These are phyloP conservation scores for Juncus inflexus DNA, from an alignment of 176 grass and related monocot genomes.

Conservation along the genomic window DNA sequence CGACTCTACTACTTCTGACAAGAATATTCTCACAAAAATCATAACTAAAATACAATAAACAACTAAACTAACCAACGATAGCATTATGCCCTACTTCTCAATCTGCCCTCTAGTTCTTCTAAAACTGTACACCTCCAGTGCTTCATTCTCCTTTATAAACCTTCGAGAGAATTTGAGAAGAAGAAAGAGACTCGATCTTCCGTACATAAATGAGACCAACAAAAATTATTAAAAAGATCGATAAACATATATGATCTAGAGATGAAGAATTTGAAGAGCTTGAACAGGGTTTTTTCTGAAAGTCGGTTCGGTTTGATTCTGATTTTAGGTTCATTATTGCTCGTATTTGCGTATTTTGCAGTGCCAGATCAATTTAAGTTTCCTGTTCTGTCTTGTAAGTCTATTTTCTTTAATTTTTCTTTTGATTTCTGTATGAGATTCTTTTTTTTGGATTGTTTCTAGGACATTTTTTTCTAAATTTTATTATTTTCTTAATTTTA, in stretches of 20 bases:
- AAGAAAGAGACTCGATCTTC: not conserved
- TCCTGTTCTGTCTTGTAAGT: conserved; percentile 8
- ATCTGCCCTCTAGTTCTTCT: not conserved
- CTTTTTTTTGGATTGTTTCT: not conserved
- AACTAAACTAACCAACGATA: not conserved
- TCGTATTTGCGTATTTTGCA: conserved; percentile 4
- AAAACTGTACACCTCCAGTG: conserved; percentile 15
- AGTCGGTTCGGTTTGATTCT: conserved; percentile 9
- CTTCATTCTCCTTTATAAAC: conserved; percentile 15
- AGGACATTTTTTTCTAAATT: not conserved
- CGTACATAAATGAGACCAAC: not conserved
- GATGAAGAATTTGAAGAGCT: conserved; percentile 19
- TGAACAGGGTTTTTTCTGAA: conserved; percentile 15
- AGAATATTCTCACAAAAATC: not conserved
- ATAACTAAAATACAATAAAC: not conserved
- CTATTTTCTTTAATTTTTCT: not conserved
- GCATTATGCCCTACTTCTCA: not conserved
- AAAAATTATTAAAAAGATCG: no score
- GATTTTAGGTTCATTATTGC: not conserved
- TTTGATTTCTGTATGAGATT: not conserved
- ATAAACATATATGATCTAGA: not conserved
- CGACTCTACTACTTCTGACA: not conserved
- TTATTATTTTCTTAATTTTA: not conserved
- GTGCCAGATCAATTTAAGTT: conserved; percentile 12
- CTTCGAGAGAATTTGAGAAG: not conserved